These are phyloP conservation scores for Labyrinthula sp. DNA, from an alignment of 352 stramenopile genomes.

Conservation along the genomic window DNA sequence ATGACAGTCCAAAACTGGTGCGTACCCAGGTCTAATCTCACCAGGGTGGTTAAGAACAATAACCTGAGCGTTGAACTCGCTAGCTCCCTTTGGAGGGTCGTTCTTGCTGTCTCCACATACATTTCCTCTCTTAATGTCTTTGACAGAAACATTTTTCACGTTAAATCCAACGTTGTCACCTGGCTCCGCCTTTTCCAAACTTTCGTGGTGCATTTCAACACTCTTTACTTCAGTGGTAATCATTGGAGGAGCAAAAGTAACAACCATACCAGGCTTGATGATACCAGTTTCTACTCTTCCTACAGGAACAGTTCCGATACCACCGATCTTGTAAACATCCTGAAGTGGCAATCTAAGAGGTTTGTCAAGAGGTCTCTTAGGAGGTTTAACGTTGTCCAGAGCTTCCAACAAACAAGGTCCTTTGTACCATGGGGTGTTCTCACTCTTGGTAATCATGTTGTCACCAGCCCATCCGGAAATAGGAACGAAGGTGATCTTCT, in stretches of 20 bases:
- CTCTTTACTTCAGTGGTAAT: slow-evolving; percentile 76
- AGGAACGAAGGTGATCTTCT: slow-evolving; percentile 75
- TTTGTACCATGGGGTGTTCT: slow-evolving; percentile 90
- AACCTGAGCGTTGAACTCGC: slow-evolving; percentile 77
- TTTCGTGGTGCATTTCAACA: slow-evolving; percentile 84
- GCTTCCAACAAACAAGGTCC: slow-evolving; percentile 45
- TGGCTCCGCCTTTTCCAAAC: slow-evolving; percentile 60
- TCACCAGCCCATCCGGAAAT: slow-evolving; percentile 86
- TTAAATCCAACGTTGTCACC: slow-evolving; percentile 92
- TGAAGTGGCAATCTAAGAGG: slow-evolving; percentile 80
- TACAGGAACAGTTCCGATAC: slow-evolving; percentile 83
- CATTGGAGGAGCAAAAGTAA: slow-evolving; percentile 64
- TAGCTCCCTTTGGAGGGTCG: slow-evolving; percentile 54
- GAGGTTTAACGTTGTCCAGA: slow-evolving; percentile 41
- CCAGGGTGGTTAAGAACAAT: slow-evolving; percentile 84
- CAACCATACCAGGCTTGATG: slow-evolving; percentile 72
- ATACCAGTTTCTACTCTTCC: slow-evolving; percentile 85
- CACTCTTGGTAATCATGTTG: slow-evolving; percentile 82
- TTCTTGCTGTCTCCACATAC: slow-evolving; percentile 74
- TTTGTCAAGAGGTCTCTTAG: slow-evolving; percentile 72
- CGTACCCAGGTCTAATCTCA: slow-evolving; percentile 72
- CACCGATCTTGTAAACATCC: slow-evolving; percentile 90
- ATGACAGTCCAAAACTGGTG: slow-evolving; percentile 85
- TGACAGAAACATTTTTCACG: slow-evolving; percentile 77
- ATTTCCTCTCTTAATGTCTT: slow-evolving; percentile 74